phyloP scores from a whole-genome alignment of 1,284 basidiomycete species.

The Salmacisia buchloeana region DNA sequence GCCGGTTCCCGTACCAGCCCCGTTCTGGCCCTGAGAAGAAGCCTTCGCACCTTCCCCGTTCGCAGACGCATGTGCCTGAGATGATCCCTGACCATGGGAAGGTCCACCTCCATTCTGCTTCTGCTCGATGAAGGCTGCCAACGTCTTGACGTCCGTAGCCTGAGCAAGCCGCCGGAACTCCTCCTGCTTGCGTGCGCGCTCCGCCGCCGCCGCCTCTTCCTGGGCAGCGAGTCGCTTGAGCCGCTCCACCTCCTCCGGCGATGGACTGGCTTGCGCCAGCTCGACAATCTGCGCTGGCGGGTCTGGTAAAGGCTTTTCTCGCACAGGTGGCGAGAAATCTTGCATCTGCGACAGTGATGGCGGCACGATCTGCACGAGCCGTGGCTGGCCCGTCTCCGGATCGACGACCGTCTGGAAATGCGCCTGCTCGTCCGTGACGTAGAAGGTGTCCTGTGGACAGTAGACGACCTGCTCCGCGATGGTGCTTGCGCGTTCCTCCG shows the following conservation, averaged over 20 bases:
- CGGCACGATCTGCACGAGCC: neutral
- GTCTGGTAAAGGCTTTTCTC: neutral
- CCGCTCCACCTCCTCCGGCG: neutral
- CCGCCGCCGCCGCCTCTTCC: constrained; percentile 5
- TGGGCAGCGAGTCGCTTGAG: neutral
- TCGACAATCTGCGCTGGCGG: too few relatives aligned
- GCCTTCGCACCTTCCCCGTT: neutral
- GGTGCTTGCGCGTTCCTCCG: constrained; percentile 21
- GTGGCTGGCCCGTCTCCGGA: neutral
- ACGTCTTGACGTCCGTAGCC: constrained; percentile 16
- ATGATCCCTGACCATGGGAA: neutral
- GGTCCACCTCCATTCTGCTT: neutral
- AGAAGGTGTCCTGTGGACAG: constrained; percentile 16
- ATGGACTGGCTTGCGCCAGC: too few relatives aligned
- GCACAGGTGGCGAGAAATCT: neutral
- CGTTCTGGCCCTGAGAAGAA: neutral
- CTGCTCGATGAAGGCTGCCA: neutral
- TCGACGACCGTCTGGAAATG: neutral
- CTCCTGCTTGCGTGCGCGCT: neutral
- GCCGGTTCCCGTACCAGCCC: neutral
- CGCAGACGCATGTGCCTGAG: neutral
- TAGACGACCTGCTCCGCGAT: constrained; percentile 38
- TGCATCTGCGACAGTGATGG: neutral
- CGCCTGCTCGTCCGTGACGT: constrained; percentile 31
- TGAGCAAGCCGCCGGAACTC: constrained; percentile 19